phyloP scores from a whole-genome alignment of 2,329 filamentous ascomycete species.

The Apiospora malaysiana region DNA sequence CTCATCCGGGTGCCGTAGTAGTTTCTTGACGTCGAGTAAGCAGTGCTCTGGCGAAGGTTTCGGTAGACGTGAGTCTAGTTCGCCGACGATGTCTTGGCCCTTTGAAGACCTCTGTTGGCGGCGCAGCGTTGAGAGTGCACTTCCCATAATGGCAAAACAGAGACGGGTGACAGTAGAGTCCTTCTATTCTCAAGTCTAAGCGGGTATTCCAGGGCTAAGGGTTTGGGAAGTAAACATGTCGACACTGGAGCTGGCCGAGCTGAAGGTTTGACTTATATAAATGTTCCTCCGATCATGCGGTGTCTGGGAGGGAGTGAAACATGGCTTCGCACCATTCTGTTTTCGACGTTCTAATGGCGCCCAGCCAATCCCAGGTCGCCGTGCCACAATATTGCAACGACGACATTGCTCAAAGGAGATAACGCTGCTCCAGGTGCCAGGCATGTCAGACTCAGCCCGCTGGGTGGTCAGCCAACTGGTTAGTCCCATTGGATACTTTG shows the following conservation, averaged over 20 bases:
- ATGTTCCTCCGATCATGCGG: background rate
- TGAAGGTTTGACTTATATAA: constrained; percentile 2
- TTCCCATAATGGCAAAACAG: constrained; percentile 10
- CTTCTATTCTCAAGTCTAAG: background rate
- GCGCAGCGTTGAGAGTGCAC: background rate
- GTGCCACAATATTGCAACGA: background rate
- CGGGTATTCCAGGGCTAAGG: background rate
- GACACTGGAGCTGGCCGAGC: background rate
- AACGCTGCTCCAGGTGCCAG: background rate
- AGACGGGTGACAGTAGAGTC: background rate
- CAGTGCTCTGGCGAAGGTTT: background rate
- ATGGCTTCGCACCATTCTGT: background rate
- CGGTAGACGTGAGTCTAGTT: constrained; percentile 21
- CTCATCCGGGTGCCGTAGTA: constrained; percentile 23
- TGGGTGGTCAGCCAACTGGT: background rate
- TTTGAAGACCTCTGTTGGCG: background rate
- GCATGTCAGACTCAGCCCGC: constrained; percentile 2
- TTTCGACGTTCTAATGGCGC: background rate
- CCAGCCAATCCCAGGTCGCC: background rate
- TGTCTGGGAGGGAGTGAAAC: constrained; percentile 8
- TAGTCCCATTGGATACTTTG: background rate
- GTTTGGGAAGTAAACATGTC: background rate
- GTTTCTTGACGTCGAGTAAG: background rate
- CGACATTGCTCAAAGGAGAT: background rate
- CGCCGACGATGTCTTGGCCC: background rate